Base-by-base conservation (phyloP, 768 basidiomycete genomes). In the Phanerochaete sordida region DNA sequence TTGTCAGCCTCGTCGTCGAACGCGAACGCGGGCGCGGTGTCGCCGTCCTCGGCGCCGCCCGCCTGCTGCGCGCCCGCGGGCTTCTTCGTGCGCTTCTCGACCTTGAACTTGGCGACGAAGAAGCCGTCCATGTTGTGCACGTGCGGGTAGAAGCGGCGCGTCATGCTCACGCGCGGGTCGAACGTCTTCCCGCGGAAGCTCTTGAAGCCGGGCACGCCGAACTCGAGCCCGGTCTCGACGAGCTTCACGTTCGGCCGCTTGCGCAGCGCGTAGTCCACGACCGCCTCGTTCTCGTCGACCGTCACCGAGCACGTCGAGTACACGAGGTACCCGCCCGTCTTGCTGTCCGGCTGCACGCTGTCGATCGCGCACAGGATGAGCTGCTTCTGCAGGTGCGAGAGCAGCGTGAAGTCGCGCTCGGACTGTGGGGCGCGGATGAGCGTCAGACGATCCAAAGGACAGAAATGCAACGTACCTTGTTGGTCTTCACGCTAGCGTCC, bases 91-190 rank as follows among this genome's bases (percentile, higher is more conserved):
- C 88, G 81, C 74, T 85, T 91, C 71, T 86, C 89, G n/a, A 98
- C 88, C 74, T 91, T 95, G 82, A 99, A 93, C 74, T 98, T 98
- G 60, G 96, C 96, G 57, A 98, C 95, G 73, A 83, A 99, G 82
- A 99, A 99, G 5, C 97, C 97, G 72, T 99, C 97, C 95, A 98
- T 97, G 75, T 99, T 99, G 76, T 98, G 95, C 67, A 97, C 95
- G 74, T 98, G 95, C 16, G 95, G 92, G 71, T 95, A 96, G 73
- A 94, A 96, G 62, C 97, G 79, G 65, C 94, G 79, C 21, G 97
- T 97, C 64, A 96, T 74, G 62, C 77, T 81, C 67, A 99, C 72
- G 64, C 83, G 90, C 33, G 89, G 80, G 71, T 87, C 81, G 76
- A 98, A 98, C 30, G 75, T 82, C 81, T 95, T 98, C 23, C 96